Percentiles rank a stretch among this genome's conserved stretches.
Evolutionary conservation across 164 flowering plant species (phyloP).

Genomic region (Tetracentron sinense): DNA sequence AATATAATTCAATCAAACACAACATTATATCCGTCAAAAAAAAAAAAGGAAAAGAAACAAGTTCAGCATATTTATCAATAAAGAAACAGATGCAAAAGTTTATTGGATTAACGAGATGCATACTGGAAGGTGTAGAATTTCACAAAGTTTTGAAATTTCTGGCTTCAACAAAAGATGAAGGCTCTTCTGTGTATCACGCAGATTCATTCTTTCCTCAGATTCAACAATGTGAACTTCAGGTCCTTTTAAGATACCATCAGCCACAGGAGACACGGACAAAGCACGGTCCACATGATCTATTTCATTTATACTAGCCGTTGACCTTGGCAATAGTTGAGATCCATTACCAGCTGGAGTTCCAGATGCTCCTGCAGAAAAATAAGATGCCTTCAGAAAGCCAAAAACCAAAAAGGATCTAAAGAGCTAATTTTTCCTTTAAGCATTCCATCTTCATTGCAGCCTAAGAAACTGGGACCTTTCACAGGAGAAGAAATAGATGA

Average conservation of each 20-base stretch:
- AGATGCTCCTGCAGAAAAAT: conserved; percentile 13
- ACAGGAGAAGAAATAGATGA: too few relatives aligned
- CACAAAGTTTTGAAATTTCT: conserved; percentile 53
- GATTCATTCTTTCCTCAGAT: conserved; percentile 23
- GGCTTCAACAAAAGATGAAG: conserved; percentile 51
- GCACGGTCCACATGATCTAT: conserved; percentile 3
- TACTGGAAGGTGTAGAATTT: conserved; percentile 55
- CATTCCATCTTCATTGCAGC: too few relatives aligned
- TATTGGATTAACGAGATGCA: conserved; percentile 11
- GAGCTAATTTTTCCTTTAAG: background rate
- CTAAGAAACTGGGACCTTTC: too few relatives aligned
- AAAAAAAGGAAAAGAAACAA: background rate
- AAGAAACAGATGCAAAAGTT: background rate
- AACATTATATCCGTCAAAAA: too few relatives aligned
- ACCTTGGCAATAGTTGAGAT: conserved; percentile 15
- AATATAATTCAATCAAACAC: too few relatives aligned
- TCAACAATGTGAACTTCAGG: conserved; percentile 24
- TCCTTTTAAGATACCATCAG: conserved; percentile 7
- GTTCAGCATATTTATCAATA: too few relatives aligned
- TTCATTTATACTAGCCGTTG: conserved; percentile 11
- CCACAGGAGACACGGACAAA: conserved; percentile 1
- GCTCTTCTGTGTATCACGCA: conserved; percentile 42
- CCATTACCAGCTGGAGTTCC: conserved; percentile 14
- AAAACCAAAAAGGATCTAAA: background rate
- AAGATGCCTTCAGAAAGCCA: conserved; percentile 2